These are phyloP conservation scores for Cordyceps farinosa DNA, from an alignment of 2,329 filamentous ascomycete species.

Conservation along the genomic window DNA sequence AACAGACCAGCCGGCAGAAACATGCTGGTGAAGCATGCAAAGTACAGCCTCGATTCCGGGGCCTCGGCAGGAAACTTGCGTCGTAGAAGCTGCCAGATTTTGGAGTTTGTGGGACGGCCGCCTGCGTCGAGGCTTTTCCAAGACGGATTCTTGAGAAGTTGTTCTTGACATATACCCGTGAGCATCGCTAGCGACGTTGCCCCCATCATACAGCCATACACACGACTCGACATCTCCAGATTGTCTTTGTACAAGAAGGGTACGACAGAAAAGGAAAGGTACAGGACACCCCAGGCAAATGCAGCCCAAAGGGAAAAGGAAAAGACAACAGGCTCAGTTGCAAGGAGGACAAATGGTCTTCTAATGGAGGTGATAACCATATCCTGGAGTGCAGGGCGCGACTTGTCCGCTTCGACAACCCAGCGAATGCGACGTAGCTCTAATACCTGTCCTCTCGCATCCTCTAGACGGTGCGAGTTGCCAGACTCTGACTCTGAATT, in stretches of 20 bases:
- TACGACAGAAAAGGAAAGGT: slow-evolving; percentile 77
- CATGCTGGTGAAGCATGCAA: slow-evolving; percentile 70
- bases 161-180: slow-evolving; percentile 69
- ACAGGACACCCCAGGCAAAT: slow-evolving; percentile 86
- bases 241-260: slow-evolving; percentile 68
- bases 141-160: slow-evolving; percentile 49
- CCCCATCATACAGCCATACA: slow-evolving; percentile 70
- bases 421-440: slow-evolving; percentile 61
- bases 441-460: not conserved
- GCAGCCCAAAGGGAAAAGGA: slow-evolving; percentile 87
- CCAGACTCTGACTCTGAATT: slow-evolving; percentile 14
- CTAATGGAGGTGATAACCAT: slow-evolving; percentile 73
- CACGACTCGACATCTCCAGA: slow-evolving; percentile 65
- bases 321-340: slow-evolving; percentile 76
- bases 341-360: slow-evolving; percentile 72
- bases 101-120: slow-evolving; percentile 26
- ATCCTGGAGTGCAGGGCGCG: slow-evolving; percentile 61
- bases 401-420: slow-evolving; percentile 75
- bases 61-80: slow-evolving; percentile 46
- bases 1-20: slow-evolving; percentile 78
- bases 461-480: not conserved
- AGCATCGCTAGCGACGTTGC: slow-evolving; percentile 64
- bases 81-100: slow-evolving; percentile 45
- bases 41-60: slow-evolving; percentile 79
- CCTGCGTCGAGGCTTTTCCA: slow-evolving; percentile 28